These are phyloP conservation scores for Asterionellopsis glacialis DNA, from an alignment of 108 stramenopile genomes.

Conservation along the genomic window DNA sequence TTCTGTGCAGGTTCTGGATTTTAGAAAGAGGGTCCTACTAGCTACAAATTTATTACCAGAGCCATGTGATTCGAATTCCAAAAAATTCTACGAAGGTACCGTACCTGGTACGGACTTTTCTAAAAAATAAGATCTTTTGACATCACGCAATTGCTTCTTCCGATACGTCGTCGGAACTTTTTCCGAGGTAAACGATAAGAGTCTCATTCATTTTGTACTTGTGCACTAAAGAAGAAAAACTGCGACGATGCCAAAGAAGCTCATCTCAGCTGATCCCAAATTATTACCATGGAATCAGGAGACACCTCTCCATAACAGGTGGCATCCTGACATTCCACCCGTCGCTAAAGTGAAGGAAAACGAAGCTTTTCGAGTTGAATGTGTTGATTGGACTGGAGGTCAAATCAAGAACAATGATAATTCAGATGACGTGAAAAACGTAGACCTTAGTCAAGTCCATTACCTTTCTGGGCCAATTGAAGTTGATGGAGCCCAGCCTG, in stretches of 20 bases:
- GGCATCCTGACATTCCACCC: conserved; percentile 68
- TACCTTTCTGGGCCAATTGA: conserved; percentile 57
- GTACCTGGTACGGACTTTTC: too few species aligned
- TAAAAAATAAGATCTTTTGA: too few species aligned
- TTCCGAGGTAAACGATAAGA: too few species aligned
- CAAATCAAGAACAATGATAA: conserved; percentile 61
- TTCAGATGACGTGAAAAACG: conserved; percentile 65
- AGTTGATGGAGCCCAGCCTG: conserved; percentile 45
- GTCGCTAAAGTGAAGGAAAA: conserved; percentile 51
- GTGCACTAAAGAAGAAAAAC: too few species aligned
- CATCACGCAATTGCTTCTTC: too few species aligned
- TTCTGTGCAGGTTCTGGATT: too few species aligned
- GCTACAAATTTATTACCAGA: too few species aligned
- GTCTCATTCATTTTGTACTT: too few species aligned
- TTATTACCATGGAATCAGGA: conserved; percentile 58
- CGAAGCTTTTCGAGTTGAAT: conserved; percentile 58
- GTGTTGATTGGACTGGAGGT: conserved; percentile 71
- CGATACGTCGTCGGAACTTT: too few species aligned
- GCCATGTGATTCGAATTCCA: too few species aligned
- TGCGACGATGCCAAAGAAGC: conserved; percentile 32
- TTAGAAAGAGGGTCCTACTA: too few species aligned
- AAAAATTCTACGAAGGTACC: too few species aligned
- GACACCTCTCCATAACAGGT: conserved; percentile 60
- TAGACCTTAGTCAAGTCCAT: conserved; percentile 65
- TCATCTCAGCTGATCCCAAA: conserved; percentile 56